Conservation (phyloP, 2,329 filamentous ascomycete species). For the Phaeomoniella chlamydospora region DNA sequence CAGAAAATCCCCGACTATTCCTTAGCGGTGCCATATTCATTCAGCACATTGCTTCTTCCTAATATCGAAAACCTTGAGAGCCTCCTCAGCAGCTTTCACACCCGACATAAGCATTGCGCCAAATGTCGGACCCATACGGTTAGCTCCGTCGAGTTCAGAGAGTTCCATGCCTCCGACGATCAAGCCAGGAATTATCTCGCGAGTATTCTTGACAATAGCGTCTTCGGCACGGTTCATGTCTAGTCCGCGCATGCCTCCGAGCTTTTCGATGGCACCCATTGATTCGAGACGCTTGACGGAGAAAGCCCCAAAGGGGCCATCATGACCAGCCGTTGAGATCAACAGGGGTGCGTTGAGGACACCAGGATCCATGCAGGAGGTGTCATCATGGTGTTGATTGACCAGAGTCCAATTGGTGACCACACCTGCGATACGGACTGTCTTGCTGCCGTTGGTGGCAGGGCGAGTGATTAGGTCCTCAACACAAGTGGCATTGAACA, state of each 20-base stretch:
- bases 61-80: conserved; percentile 59
- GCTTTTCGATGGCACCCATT: conserved; percentile 69
- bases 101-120: conserved; percentile 79
- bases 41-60: conserved; percentile 64
- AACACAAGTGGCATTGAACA: conserved; percentile 88
- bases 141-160: conserved; percentile 77
- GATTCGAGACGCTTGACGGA: conserved; percentile 78
- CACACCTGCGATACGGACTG: conserved; percentile 71
- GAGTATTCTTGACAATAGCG: conserved; percentile 81
- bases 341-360: conserved; percentile 86
- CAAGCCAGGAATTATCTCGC: conserved; percentile 74
- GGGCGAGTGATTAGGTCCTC: conserved; percentile 73
- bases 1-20: too few species aligned
- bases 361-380: conserved; percentile 94
- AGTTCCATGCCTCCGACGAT: conserved; percentile 95
- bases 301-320: conserved; percentile 84
- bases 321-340: conserved; percentile 82
- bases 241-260: conserved; percentile 83
- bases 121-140: conserved; percentile 82
- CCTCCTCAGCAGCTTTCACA: conserved; percentile 84
- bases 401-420: conserved; percentile 96
- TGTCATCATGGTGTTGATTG: conserved; percentile 72
- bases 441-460: conserved; percentile 29
- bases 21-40: too few species aligned
- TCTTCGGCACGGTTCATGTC: conserved; percentile 90